phyloP scores from a whole-genome alignment of 73 alveolate species.

The Tetrahymena elliotti region DNA sequence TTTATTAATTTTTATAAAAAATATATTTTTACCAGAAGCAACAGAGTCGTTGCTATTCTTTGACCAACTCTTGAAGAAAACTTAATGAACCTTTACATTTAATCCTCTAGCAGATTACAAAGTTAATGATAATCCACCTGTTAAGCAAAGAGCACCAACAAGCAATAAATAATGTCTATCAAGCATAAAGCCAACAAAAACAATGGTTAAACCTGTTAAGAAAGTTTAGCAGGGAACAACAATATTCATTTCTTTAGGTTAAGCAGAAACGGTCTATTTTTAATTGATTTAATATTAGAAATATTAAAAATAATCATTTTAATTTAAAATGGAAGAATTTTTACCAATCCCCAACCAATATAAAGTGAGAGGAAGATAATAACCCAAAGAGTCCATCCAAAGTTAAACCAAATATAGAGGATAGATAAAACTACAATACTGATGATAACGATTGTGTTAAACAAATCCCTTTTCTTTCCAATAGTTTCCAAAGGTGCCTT shows the following conservation, averaged over 20 bases:
- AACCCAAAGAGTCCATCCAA: not conserved
- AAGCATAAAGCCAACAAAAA: not conserved
- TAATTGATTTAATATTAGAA: not conserved
- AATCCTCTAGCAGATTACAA: not conserved
- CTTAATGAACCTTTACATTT: not conserved
- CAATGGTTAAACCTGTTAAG: not conserved
- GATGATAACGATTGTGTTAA: not conserved
- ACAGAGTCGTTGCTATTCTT: not conserved
- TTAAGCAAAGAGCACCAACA: not conserved
- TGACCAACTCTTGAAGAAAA: not conserved
- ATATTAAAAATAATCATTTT: too few relatives aligned
- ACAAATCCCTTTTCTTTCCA: not conserved
- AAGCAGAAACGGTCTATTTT: not conserved
- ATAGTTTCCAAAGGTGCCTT: not conserved
- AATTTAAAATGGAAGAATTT: too few relatives aligned
- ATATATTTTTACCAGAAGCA: not conserved
- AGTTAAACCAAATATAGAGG: not conserved
- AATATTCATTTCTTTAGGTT: not conserved
- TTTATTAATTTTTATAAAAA: too few relatives aligned
- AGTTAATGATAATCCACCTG: not conserved
- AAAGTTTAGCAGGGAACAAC: not conserved
- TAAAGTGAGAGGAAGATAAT: not conserved
- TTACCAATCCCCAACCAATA: not conserved
- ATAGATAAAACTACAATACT: not conserved
- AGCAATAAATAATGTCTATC: not conserved